Conservation (phyloP, 202 grass and related monocot genomes). For the Setaria italica region DNA sequence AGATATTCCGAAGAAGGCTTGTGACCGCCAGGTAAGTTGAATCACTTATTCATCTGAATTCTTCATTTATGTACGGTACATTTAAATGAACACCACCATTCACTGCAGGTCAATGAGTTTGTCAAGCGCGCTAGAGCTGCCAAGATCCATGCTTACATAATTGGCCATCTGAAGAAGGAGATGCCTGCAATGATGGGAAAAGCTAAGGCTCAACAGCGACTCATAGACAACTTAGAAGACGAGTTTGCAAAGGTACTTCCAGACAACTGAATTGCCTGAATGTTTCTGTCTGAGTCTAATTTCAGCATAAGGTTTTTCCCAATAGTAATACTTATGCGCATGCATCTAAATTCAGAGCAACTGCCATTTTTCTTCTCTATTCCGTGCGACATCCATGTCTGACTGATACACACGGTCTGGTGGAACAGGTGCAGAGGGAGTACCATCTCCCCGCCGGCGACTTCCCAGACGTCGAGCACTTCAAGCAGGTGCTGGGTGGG, state of each 20-base stretch:
- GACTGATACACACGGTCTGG: not conserved
- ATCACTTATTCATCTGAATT: not conserved
- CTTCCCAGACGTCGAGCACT: slow-evolving; percentile 81
- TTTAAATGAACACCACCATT: slow-evolving; percentile 3
- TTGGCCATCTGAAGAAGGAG: slow-evolving; percentile 83
- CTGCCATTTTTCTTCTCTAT: not conserved
- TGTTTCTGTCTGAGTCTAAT: not conserved
- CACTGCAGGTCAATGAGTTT: slow-evolving; percentile 78
- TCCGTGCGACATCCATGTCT: not conserved
- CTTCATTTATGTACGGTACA: not conserved
- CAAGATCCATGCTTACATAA: slow-evolving; percentile 88
- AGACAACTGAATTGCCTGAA: slow-evolving; percentile 17
- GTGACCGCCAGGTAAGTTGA: slow-evolving; percentile 71
- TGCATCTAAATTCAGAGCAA: not conserved
- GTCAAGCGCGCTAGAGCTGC: slow-evolving; percentile 88
- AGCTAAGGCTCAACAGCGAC: slow-evolving; percentile 89
- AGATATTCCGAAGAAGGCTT: slow-evolving; percentile 91
- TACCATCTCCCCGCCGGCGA: slow-evolving; percentile 76
- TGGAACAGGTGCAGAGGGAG: slow-evolving; percentile 77
- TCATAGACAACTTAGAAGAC: slow-evolving; percentile 73
- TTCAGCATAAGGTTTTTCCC: not conserved
- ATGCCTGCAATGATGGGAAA: slow-evolving; percentile 93
- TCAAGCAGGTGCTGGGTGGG: slow-evolving; percentile 67
- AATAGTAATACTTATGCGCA: not conserved
- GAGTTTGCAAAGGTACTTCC: slow-evolving; percentile 77